phyloP scores from a whole-genome alignment of 805 yeast genomes.

The Nakazawaea molendinolei region DNA sequence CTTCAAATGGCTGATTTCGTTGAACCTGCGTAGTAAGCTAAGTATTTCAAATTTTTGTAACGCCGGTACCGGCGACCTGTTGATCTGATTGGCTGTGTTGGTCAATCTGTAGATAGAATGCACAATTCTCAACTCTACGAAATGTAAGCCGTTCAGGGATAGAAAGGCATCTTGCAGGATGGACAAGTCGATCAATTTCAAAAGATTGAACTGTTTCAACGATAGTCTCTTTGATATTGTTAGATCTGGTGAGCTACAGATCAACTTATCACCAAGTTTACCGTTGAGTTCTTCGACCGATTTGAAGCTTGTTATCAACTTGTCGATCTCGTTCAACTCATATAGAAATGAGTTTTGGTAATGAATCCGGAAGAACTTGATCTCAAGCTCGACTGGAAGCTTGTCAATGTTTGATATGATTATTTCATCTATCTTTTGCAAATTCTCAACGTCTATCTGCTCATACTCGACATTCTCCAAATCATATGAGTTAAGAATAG shows the following conservation, averaged over 20 bases:
- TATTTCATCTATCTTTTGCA: slow-evolving; percentile 30
- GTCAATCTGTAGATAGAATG: too few species aligned
- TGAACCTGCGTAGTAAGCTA: slow-evolving; percentile 1
- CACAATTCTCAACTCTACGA: too few species aligned
- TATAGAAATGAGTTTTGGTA: slow-evolving; percentile 52
- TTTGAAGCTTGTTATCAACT: neutral
- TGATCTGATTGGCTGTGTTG: neutral
- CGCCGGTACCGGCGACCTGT: slow-evolving; percentile 1
- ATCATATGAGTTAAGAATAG: slow-evolving; percentile 31
- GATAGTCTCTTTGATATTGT: neutral
- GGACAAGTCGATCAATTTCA: slow-evolving; percentile 1
- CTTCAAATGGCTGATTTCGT: too few species aligned
- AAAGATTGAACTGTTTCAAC: slow-evolving; percentile 2
- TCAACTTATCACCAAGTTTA: slow-evolving; percentile 8
- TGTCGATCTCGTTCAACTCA: slow-evolving; percentile 50
- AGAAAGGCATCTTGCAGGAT: too few species aligned
- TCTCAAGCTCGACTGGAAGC: slow-evolving; percentile 13
- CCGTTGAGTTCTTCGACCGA: slow-evolving; percentile 5
- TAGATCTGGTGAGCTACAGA: neutral
- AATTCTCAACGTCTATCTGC: slow-evolving; percentile 37
- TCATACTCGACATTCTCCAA: slow-evolving; percentile 30
- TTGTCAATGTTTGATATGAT: slow-evolving; percentile 33
- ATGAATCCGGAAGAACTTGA: slow-evolving; percentile 30
- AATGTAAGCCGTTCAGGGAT: too few species aligned
- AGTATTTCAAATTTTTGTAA: slow-evolving; percentile 1